These are phyloP conservation scores for Paecilomyces niveus DNA, from an alignment of 2,329 filamentous ascomycete genomes.

Conservation along the genomic window DNA sequence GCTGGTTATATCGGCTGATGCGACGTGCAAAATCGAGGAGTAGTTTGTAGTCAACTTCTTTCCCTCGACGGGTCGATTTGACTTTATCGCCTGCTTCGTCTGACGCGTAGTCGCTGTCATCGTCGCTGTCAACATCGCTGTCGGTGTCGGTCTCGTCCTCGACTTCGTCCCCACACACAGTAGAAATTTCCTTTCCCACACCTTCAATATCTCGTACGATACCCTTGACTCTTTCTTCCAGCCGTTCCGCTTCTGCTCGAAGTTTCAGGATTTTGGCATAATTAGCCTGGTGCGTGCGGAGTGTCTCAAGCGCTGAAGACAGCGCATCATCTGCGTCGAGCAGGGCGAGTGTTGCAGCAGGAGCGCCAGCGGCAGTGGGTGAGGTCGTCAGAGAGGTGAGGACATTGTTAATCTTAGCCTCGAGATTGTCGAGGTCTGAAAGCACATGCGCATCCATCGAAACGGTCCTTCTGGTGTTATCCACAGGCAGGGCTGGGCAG, in stretches of 20 bases:
- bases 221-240: constrained; percentile 35
- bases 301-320: constrained; percentile 32
- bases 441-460: constrained; percentile 36
- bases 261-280: constrained; percentile 35
- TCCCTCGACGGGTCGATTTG: constrained; percentile 7
- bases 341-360: constrained; percentile 32
- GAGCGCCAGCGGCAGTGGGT: constrained; percentile 36
- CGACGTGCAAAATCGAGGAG: constrained; percentile 39
- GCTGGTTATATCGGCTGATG: constrained; percentile 41
- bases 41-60: constrained; percentile 37
- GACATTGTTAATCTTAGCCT: constrained; percentile 36
- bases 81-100: constrained; percentile 13
- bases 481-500: neutral
- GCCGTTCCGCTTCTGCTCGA: constrained; percentile 30
- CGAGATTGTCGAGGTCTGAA: constrained; percentile 32
- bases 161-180: constrained; percentile 15
- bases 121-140: constrained; percentile 16
- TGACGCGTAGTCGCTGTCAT: constrained; percentile 16
- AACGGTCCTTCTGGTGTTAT: neutral
- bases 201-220: constrained; percentile 34
- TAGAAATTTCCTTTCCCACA: constrained; percentile 33
- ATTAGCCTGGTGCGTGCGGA: constrained; percentile 39
- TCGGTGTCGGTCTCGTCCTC: constrained; percentile 24
- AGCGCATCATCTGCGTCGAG: constrained; percentile 36
- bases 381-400: constrained; percentile 35